Conservation (phyloP, 805 yeast species). For the Candida namnaoensis region DNA sequence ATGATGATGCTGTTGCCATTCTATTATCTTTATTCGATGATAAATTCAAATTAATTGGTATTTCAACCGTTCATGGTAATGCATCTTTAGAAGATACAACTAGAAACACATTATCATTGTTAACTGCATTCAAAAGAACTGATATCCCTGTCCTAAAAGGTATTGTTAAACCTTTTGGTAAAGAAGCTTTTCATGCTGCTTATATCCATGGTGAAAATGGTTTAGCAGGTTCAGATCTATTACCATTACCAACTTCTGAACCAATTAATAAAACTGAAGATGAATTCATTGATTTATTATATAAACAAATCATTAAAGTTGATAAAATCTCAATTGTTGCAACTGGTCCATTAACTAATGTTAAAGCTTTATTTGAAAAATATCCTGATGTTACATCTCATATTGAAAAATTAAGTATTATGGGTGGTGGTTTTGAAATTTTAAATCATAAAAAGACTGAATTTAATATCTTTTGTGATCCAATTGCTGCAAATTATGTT, state of each 20-base stretch:
- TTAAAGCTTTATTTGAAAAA: constrained; percentile 43
- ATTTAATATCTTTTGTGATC: constrained; percentile 70
- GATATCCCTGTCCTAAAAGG: constrained; percentile 65
- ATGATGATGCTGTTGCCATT: constrained; percentile 78
- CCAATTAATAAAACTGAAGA: constrained; percentile 26
- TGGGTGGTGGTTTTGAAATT: constrained; percentile 60
- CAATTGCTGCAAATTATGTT: constrained; percentile 60
- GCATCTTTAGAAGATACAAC: constrained; percentile 47
- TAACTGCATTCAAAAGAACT: constrained; percentile 46
- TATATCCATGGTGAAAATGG: constrained; percentile 72
- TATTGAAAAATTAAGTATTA: constrained; percentile 49
- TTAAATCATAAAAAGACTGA: constrained; percentile 45
- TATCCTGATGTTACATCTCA: constrained; percentile 45
- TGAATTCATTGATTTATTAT: constrained; percentile 24
- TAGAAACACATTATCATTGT: constrained; percentile 54
- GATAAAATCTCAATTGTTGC: constrained; percentile 55
- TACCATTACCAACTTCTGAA: constrained; percentile 37
- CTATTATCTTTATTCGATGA: constrained; percentile 56
- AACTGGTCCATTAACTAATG: constrained; percentile 72
- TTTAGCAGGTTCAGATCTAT: constrained; percentile 60
- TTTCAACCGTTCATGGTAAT: constrained; percentile 30
- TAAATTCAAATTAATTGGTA: constrained; percentile 21
- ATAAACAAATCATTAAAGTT: constrained; percentile 30
- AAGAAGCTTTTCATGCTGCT: constrained; percentile 43
- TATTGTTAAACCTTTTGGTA: constrained; percentile 44